phyloP scores from a whole-genome alignment of 2,329 filamentous ascomycete species.

The Herpomyces periplanetae region DNA sequence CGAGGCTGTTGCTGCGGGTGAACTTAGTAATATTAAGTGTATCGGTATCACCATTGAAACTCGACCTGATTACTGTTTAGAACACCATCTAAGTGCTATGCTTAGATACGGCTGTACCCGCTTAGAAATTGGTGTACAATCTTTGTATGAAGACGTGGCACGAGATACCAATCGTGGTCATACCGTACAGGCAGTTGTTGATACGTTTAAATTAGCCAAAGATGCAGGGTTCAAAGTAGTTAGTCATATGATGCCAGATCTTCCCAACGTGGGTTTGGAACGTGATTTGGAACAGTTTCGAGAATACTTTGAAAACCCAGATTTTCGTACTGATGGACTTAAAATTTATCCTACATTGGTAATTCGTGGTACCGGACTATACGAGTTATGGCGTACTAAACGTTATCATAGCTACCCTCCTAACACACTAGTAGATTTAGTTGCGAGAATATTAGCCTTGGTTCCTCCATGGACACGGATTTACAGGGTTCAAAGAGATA shows the following conservation, averaged over 20 bases:
- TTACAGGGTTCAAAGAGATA: constrained; percentile 89
- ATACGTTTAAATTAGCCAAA: constrained; percentile 88
- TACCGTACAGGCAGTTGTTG: constrained; percentile 69
- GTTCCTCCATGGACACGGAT: constrained; percentile 94
- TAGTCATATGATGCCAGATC: constrained; percentile 96
- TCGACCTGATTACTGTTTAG: constrained; percentile 73
- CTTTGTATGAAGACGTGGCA: constrained; percentile 89
- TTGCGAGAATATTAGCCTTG: constrained; percentile 73
- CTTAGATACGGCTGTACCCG: constrained; percentile 86
- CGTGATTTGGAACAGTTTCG: constrained; percentile 82
- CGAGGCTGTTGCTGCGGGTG: constrained; percentile 65
- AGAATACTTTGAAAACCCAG: constrained; percentile 89
- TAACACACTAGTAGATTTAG: constrained; percentile 73
- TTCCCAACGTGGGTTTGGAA: constrained; percentile 95
- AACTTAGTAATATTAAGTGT: constrained; percentile 90
- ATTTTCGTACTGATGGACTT: constrained; percentile 72
- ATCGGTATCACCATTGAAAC: constrained; percentile 97
- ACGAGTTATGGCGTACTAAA: constrained; percentile 86
- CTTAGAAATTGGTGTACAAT: constrained; percentile 77
- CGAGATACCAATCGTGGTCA: constrained; percentile 87
- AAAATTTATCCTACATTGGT: constrained; percentile 96
- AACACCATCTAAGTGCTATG: constrained; percentile 84
- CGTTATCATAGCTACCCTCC: constrained; percentile 96
- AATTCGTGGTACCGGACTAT: constrained; percentile 75
- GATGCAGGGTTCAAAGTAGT: constrained; percentile 97